Evolutionary conservation across 805 yeast species (phyloP).

Genomic region (Pichia occidentalis): DNA sequence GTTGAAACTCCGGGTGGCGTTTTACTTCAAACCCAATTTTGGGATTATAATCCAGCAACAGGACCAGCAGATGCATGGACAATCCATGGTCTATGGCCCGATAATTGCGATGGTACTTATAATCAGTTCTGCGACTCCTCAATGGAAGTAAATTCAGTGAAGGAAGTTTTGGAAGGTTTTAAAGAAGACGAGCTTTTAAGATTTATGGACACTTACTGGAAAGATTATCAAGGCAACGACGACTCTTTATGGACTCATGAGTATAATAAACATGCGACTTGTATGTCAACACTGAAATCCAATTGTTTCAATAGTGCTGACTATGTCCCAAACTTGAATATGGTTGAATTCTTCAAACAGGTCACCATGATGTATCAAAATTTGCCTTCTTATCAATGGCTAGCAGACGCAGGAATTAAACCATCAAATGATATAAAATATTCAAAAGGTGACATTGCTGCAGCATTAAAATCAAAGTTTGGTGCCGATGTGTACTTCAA

Average conservation of each 20-base stretch:
- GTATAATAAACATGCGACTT: slow-evolving; percentile 89
- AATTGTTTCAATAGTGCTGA: slow-evolving; percentile 54
- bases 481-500: slow-evolving; percentile 53
- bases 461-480: slow-evolving; percentile 44
- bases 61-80: slow-evolving; percentile 71
- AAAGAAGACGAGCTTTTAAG: slow-evolving; percentile 46
- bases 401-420: slow-evolving; percentile 56
- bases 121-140: slow-evolving; percentile 67
- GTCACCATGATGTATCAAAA: slow-evolving; percentile 49
- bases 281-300: slow-evolving; percentile 71
- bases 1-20: slow-evolving; percentile 83
- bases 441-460: slow-evolving; percentile 46
- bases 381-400: slow-evolving; percentile 61
- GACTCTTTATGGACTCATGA: slow-evolving; percentile 80
- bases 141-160: slow-evolving; percentile 46
- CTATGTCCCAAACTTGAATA: slow-evolving; percentile 34
- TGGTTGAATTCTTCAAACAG: slow-evolving; percentile 62
- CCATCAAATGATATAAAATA: slow-evolving; percentile 58
- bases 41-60: slow-evolving; percentile 76
- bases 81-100: slow-evolving; percentile 85
- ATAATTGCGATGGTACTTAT: slow-evolving; percentile 75
- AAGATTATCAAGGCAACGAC: slow-evolving; percentile 61
- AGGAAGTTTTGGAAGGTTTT: slow-evolving; percentile 38
- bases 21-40: slow-evolving; percentile 78
- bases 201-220: slow-evolving; percentile 62